Conservation (phyloP, 139 green algal genomes). For the Micractinium conductrix region DNA sequence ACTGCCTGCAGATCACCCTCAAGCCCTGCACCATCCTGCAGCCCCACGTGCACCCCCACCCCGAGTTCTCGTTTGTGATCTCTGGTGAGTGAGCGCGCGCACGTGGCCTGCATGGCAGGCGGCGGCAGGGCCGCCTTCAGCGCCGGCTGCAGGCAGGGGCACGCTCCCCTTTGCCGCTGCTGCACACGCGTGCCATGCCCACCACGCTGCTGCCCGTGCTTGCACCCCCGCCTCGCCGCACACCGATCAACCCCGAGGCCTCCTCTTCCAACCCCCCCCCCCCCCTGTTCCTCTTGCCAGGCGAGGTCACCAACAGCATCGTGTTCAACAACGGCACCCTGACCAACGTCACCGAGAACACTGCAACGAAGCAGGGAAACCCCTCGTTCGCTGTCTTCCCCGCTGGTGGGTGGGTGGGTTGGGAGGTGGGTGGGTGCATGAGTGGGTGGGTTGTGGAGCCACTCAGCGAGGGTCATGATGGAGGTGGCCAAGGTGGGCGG, state of each 20-base stretch:
- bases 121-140: no score
- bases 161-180: not conserved
- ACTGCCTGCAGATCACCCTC: slow-evolving; percentile 1
- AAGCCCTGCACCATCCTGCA: slow-evolving; percentile 24
- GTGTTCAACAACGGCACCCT: slow-evolving; percentile 3
- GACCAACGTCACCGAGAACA: slow-evolving; percentile 16
- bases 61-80: not conserved
- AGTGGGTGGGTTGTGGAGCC: not conserved
- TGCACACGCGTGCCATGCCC: no score
- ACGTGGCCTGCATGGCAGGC: no score
- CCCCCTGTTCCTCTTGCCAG: not conserved
- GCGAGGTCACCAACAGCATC: not conserved
- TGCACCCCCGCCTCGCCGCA: no score
- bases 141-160: no score
- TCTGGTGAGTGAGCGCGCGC: not conserved
- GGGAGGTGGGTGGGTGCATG: not conserved
- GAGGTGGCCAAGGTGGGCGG: no score
- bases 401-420: not conserved
- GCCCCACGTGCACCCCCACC: slow-evolving; percentile 20
- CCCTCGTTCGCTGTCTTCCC: slow-evolving; percentile 14
- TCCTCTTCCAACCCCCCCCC: not conserved
- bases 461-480: no score
- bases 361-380: not conserved
- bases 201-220: no score
- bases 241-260: no score